phyloP scores from a whole-genome alignment of 2,329 filamentous ascomycete genomes.

The Neofusicoccum laricinum region DNA sequence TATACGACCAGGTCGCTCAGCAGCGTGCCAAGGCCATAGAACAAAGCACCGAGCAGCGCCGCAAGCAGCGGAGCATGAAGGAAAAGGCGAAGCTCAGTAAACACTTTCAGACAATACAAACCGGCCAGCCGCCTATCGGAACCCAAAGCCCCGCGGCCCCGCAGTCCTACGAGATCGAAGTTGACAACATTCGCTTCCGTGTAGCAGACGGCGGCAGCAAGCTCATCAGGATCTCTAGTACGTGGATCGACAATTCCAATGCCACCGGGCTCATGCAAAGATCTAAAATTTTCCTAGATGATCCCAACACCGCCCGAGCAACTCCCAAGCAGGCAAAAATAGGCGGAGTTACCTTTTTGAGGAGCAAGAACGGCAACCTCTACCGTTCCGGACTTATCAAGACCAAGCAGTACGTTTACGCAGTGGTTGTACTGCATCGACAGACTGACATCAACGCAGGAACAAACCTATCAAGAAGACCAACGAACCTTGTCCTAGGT shows the following conservation, averaged over 20 bases:
- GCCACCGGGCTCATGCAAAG: background rate
- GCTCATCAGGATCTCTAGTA: constrained; percentile 70
- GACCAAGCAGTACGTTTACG: constrained; percentile 66
- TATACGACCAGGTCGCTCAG: constrained; percentile 72
- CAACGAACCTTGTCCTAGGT: constrained; percentile 65
- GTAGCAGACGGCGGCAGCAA: constrained; percentile 79
- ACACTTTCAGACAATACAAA: constrained; percentile 35
- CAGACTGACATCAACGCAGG: constrained; percentile 19
- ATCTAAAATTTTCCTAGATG: constrained; percentile 41
- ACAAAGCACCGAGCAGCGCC: constrained; percentile 60
- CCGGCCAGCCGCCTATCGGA: background rate
- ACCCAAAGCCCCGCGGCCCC: background rate
- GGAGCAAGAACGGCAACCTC: constrained; percentile 85
- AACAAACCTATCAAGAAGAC: constrained; percentile 58
- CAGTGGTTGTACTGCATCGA: background rate
- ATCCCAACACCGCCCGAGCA: constrained; percentile 58
- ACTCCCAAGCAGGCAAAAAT: constrained; percentile 73
- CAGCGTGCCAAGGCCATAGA: constrained; percentile 69
- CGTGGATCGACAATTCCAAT: constrained; percentile 47
- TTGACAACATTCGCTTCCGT: constrained; percentile 71
- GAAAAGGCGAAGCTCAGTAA: constrained; percentile 60
- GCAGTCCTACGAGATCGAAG: constrained; percentile 57
- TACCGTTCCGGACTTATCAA: constrained; percentile 73
- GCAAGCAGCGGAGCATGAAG: constrained; percentile 51
- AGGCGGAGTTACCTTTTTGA: constrained; percentile 76